These are phyloP conservation scores for Leishmania aethiopica DNA, from an alignment of 208 protist genomes.

Conservation along the genomic window DNA sequence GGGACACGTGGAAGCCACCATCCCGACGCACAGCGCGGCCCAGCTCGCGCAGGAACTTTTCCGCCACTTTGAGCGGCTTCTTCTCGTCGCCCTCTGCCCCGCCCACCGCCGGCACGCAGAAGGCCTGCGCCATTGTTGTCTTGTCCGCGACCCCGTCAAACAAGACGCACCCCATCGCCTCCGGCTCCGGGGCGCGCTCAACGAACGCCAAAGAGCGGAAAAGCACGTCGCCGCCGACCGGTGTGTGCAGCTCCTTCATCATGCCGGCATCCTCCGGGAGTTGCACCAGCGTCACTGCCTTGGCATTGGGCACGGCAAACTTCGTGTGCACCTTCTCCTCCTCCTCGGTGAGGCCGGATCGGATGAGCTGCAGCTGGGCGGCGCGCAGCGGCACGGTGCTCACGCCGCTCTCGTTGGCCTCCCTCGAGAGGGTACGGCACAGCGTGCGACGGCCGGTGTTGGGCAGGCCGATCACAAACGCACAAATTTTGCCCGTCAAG, in stretches of 20 bases:
- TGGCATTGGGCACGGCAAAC: conserved; percentile 83
- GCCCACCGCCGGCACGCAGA: conserved; percentile 62
- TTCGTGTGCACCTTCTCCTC: conserved; percentile 50
- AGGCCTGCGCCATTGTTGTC: conserved; percentile 65
- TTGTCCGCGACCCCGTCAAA: conserved; percentile 72
- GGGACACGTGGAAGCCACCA: conserved; percentile 85
- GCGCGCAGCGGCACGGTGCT: conserved; percentile 75
- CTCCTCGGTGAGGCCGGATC: conserved; percentile 30
- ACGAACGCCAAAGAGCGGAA: conserved; percentile 72
- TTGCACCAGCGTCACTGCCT: conserved; percentile 75
- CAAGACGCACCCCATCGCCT: conserved; percentile 70
- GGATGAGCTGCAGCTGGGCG: conserved; percentile 77
- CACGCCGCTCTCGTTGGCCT: conserved; percentile 52
- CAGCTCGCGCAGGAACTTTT: conserved; percentile 73
- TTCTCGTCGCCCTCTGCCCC: conserved; percentile 24
- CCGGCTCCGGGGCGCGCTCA: conserved; percentile 69
- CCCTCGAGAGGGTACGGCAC: conserved; percentile 52
- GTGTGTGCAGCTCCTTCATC: conserved; percentile 50
- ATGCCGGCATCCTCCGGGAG: conserved; percentile 72
- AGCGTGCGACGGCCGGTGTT: conserved; percentile 78
- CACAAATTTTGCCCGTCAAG: conserved; percentile 73
- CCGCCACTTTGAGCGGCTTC: conserved; percentile 46
- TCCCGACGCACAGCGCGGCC: conserved; percentile 82
- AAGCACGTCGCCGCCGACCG: conserved; percentile 68
- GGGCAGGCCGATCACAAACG: conserved; percentile 83